Conservation (phyloP, 768 basidiomycete species). For the Tremella fuciformis region DNA sequence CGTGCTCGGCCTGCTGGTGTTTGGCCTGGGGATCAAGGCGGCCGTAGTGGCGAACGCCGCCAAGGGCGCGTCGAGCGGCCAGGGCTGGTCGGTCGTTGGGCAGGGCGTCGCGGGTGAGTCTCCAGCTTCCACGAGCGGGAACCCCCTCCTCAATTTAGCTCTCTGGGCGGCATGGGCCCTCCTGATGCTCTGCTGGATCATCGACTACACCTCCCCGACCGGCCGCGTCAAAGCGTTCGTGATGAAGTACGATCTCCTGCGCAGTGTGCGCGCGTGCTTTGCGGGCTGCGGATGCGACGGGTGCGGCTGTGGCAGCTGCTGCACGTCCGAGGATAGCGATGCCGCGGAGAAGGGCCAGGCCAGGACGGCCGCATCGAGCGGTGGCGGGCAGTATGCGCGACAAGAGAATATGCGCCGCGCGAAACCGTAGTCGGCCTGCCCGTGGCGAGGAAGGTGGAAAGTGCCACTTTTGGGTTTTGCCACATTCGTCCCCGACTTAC, state of each 20-base stretch:
- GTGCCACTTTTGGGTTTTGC: no score
- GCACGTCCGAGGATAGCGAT: background rate
- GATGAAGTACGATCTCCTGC: constrained; percentile 3
- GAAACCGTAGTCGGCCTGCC: no score
- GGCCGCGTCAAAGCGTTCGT: background rate
- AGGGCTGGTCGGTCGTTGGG: constrained; percentile 1
- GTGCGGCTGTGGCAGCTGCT: background rate
- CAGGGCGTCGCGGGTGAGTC: constrained; percentile 1
- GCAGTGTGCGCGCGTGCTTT: background rate
- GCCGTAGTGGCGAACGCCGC: background rate
- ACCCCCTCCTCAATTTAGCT: background rate
- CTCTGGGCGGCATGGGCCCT: background rate
- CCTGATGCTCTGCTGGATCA: background rate
- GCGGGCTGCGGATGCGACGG: constrained; percentile 1
- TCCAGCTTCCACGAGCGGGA: no score
- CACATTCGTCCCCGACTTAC: no score
- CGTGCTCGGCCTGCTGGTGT: background rate
- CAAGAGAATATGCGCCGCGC: no score
- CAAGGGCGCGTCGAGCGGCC: background rate
- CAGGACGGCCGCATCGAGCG: no score
- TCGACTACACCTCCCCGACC: constrained; percentile 2
- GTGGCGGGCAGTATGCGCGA: no score
- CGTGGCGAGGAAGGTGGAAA: no score
- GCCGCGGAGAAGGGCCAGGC: background rate
- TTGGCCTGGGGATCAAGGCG: background rate